These are phyloP conservation scores for Flaveria ramosissima DNA, from an alignment of 129 eudicot species.

Conservation along the genomic window DNA sequence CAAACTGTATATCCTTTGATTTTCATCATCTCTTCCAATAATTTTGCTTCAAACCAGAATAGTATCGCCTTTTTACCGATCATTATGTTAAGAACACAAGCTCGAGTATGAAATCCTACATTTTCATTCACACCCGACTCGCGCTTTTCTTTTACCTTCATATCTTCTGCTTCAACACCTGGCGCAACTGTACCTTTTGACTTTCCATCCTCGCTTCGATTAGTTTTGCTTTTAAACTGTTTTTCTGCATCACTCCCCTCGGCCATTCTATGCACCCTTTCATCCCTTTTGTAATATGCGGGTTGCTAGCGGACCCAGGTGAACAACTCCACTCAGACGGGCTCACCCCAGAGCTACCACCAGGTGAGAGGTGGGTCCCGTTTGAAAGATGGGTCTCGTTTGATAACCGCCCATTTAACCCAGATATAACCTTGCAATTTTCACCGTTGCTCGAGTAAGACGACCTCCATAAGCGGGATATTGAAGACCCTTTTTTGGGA, in stretches of 20 bases:
- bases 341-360: conserved; percentile 51
- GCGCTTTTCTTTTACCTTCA: conserved; percentile 9
- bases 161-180: conserved; percentile 89
- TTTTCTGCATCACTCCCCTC: conserved; percentile 56
- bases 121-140: conserved; percentile 11
- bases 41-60: conserved; percentile 29
- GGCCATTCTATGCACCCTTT: conserved; percentile 98
- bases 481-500: conserved; percentile 55
- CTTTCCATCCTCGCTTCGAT: conserved; percentile 85
- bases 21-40: conserved; percentile 75
- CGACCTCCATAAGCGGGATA: conserved; percentile 76
- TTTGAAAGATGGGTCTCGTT: conserved; percentile 49
- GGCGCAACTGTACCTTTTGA: conserved; percentile 86
- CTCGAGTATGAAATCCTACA: not conserved
- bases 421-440: conserved; percentile 65
- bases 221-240: conserved; percentile 73
- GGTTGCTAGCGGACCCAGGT: conserved; percentile 65
- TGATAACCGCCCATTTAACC: conserved; percentile 62
- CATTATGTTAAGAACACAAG: conserved; percentile 21
- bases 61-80: not conserved
- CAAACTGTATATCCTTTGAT: conserved; percentile 66
- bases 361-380: conserved; percentile 52
- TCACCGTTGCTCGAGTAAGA: conserved; percentile 57
- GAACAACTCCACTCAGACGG: conserved; percentile 75
- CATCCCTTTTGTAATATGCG: conserved; percentile 59